Percentiles rank a stretch among this genome's conserved stretches.
phyloP scores from a whole-genome alignment of 805 yeast species.

The Ogataea parapolymorpha region DNA sequence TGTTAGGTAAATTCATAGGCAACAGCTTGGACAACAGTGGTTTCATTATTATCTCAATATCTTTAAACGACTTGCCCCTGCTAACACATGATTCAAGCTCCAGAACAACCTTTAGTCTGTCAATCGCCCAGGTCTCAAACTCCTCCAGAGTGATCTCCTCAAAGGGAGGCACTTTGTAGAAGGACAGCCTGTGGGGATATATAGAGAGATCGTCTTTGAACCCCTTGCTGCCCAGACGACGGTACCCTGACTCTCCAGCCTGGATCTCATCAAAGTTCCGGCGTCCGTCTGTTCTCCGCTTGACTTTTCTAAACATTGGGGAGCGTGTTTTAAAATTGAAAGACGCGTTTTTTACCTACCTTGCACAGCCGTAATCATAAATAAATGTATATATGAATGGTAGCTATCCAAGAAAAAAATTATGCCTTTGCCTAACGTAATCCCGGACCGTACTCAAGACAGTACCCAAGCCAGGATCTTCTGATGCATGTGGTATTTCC shows the following conservation, averaged over 20 bases:
- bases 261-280: slow-evolving; percentile 49
- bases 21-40: slow-evolving; percentile 62
- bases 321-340: slow-evolving; percentile 5
- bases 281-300: slow-evolving; percentile 71
- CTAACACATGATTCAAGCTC: slow-evolving; percentile 77
- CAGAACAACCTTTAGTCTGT: slow-evolving; percentile 74
- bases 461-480: slow-evolving; percentile 22
- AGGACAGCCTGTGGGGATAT: slow-evolving; percentile 58
- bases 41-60: slow-evolving; percentile 59
- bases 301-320: slow-evolving; percentile 67
- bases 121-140: slow-evolving; percentile 95
- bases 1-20: slow-evolving; percentile 54
- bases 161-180: slow-evolving; percentile 74
- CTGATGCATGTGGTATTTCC: slow-evolving; percentile 13
- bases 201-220: slow-evolving; percentile 30
- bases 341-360: slow-evolving; percentile 1
- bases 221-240: slow-evolving; percentile 29
- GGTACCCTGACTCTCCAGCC: slow-evolving; percentile 29
- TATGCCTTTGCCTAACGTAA: neutral
- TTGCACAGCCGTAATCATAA: slow-evolving; percentile 5
- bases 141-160: slow-evolving; percentile 88
- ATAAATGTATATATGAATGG: neutral
- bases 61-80: slow-evolving; percentile 60
- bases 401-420: neutral
- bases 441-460: slow-evolving; percentile 19